Percentiles rank a stretch among this genome's conserved stretches.
phyloP scores from a whole-genome alignment of 1,139 yeast species.

The Hansenula sp. region DNA sequence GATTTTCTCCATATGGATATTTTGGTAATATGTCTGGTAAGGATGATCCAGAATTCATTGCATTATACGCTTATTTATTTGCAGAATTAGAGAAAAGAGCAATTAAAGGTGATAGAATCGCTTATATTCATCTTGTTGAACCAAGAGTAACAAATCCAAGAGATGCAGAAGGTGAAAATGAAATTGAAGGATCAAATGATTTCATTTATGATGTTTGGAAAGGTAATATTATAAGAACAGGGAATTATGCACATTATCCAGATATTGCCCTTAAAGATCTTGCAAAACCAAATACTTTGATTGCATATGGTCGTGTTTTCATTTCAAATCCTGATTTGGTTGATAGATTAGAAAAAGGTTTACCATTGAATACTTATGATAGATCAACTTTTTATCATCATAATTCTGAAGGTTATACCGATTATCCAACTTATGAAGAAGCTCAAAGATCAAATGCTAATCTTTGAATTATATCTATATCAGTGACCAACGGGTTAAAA shows the following conservation, averaged over 20 bases:
- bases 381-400: conserved; percentile 32
- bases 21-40: conserved; percentile 29
- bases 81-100: conserved; percentile 27
- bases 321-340: conserved; percentile 53
- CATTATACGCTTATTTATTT: conserved; percentile 27
- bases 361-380: conserved; percentile 36
- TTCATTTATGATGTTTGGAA: conserved; percentile 31
- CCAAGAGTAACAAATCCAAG: conserved; percentile 26
- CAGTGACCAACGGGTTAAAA: too few species aligned
- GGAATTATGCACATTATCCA: conserved; percentile 29
- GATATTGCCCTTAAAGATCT: conserved; percentile 19
- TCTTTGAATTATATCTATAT: too few species aligned
- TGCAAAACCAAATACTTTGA: conserved; percentile 29
- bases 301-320: conserved; percentile 43
- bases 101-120: conserved; percentile 31
- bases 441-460: too few species aligned
- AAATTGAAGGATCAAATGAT: conserved; percentile 15
- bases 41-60: conserved; percentile 22
- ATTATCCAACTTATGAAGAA: too few species aligned
- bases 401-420: background rate
- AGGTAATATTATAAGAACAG: conserved; percentile 36
- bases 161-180: conserved; percentile 9
- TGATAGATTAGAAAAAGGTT: conserved; percentile 42
- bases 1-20: conserved; percentile 27
- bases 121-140: conserved; percentile 48